Evolutionary conservation across 2,329 filamentous ascomycete genomes (phyloP).

Genomic region (Hypomyces perniciosus): DNA sequence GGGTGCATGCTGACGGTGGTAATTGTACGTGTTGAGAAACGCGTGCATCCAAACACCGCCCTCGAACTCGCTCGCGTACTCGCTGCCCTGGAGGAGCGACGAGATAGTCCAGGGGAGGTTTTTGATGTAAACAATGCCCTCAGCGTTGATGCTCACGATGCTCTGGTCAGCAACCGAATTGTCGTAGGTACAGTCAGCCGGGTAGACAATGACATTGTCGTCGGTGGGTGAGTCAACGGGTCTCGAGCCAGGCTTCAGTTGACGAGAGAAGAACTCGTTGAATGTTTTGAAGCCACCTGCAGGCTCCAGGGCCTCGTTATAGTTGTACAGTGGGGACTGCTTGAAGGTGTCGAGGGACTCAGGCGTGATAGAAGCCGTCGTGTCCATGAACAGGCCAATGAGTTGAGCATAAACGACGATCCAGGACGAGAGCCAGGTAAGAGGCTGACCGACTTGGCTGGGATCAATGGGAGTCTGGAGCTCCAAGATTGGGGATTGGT

Average conservation of each 20-base stretch:
- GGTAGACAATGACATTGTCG: constrained; percentile 26
- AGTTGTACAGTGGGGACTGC: constrained; percentile 25
- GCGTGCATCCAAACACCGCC: constrained; percentile 37
- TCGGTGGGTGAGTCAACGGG: constrained; percentile 25
- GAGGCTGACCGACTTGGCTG: constrained; percentile 19
- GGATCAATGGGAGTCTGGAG: constrained; percentile 23
- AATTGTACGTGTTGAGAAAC: constrained; percentile 35
- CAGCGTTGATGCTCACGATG: constrained; percentile 19
- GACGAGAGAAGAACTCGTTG: constrained; percentile 36
- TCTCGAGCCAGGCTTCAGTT: constrained; percentile 28
- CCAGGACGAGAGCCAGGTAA: constrained; percentile 32
- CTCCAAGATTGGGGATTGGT: constrained; percentile 24
- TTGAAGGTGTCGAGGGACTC: constrained; percentile 27
- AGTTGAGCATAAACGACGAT: constrained; percentile 31
- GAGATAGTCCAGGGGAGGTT: constrained; percentile 32
- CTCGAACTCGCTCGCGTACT: constrained; percentile 26
- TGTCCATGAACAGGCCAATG: constrained; percentile 31
- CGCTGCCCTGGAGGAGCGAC: constrained; percentile 28
- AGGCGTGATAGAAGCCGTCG: constrained; percentile 25
- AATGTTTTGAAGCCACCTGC: constrained; percentile 29
- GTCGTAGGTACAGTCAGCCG: constrained; percentile 33
- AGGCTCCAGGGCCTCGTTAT: constrained; percentile 27
- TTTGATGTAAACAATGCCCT: constrained; percentile 30
- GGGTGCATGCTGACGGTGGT: constrained; percentile 37
- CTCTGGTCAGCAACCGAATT: constrained; percentile 17